These are phyloP conservation scores for Inosperma sp. DNA, from an alignment of 768 basidiomycete species.

Conservation along the genomic window DNA sequence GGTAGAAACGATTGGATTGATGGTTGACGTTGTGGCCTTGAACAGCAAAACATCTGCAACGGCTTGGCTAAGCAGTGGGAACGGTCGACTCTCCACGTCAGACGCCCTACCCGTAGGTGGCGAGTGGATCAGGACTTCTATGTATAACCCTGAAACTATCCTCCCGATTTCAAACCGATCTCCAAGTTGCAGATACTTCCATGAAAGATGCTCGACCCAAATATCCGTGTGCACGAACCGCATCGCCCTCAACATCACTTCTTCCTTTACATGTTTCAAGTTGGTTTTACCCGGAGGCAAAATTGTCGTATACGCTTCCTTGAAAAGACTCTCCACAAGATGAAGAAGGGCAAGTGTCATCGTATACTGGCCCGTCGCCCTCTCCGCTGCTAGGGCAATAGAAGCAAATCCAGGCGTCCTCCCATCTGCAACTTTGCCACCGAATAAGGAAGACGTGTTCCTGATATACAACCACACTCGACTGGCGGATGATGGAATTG, in stretches of 20 bases:
- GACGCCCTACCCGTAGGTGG: constrained; percentile 35
- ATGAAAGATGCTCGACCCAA: constrained; percentile 80
- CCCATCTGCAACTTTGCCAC: constrained; percentile 37
- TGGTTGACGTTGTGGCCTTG: constrained; percentile 72
- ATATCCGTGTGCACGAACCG: constrained; percentile 81
- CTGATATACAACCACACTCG: constrained; percentile 87
- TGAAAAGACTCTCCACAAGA: constrained; percentile 70
- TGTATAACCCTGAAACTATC: constrained; percentile 61
- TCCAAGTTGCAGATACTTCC: constrained; percentile 80
- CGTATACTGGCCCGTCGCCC: constrained; percentile 69
- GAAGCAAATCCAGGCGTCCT: constrained; percentile 53
- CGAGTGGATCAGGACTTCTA: constrained; percentile 58
- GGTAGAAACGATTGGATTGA: constrained; percentile 72
- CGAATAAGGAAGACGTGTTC: constrained; percentile 73
- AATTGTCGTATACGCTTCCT: constrained; percentile 61
- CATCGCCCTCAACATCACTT: constrained; percentile 73
- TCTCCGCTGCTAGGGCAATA: constrained; percentile 63
- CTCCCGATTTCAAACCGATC: constrained; percentile 82
- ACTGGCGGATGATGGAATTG: constrained; percentile 69
- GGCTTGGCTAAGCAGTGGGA: constrained; percentile 53
- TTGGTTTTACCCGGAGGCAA: constrained; percentile 54
- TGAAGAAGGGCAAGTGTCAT: constrained; percentile 77
- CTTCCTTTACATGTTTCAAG: constrained; percentile 72
- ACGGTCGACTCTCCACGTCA: constrained; percentile 44
- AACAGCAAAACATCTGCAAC: constrained; percentile 69